Evolutionary conservation across 306 rosid genomes (phyloP).

Genomic region (Gastrolobium bilobum): DNA sequence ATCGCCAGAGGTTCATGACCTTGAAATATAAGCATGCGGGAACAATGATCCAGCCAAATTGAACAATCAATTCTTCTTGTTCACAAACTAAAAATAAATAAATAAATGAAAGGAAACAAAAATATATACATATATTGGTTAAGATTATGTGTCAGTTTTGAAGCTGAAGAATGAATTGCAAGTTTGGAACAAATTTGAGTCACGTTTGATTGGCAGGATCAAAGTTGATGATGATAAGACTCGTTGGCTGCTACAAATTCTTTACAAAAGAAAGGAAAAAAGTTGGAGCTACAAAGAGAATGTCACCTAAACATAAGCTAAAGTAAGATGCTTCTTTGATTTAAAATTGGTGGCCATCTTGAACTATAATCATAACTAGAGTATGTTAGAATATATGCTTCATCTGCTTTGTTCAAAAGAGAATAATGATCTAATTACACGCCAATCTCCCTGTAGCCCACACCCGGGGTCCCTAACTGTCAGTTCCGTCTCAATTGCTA

Average conservation of each 20-base stretch:
- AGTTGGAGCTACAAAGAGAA: constrained; percentile 71
- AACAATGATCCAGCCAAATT: not conserved
- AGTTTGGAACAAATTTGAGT: constrained; percentile 43
- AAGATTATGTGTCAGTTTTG: constrained; percentile 10
- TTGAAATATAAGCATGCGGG: not conserved
- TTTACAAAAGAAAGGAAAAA: constrained; percentile 56
- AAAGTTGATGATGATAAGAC: constrained; percentile 36
- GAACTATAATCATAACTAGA: constrained; percentile 57
- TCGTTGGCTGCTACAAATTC: constrained; percentile 50
- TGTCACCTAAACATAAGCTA: constrained; percentile 71
- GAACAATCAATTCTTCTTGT: not conserved
- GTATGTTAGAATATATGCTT: constrained; percentile 65
- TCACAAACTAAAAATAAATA: not conserved
- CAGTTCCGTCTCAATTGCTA: constrained; percentile 9
- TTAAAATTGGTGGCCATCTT: constrained; percentile 56
- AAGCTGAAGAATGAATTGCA: constrained; percentile 40
- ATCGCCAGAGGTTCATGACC: not conserved
- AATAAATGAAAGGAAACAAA: not conserved
- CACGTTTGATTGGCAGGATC: constrained; percentile 40
- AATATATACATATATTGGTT: not conserved
- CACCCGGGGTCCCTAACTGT: constrained; percentile 3
- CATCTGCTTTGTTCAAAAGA: constrained; percentile 54
- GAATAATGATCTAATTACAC: constrained; percentile 16
- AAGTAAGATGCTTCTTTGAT: constrained; percentile 66
- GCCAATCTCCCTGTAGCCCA: constrained; percentile 26